Conservation (phyloP, 495 filamentous ascomycete genomes). For the Trichoderma reesei region DNA sequence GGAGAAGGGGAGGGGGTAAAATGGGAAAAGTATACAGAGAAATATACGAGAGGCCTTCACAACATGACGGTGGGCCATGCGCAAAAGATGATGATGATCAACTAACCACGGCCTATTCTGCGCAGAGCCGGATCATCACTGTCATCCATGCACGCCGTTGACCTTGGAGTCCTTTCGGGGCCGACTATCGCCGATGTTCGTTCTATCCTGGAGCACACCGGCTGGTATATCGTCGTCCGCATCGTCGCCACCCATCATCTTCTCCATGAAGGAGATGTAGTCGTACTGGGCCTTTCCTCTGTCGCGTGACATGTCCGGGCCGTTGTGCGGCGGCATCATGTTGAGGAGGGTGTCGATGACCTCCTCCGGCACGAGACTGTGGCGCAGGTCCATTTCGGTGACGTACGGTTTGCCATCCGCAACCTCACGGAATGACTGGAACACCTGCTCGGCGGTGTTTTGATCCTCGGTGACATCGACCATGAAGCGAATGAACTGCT, state of each 20-base stretch:
- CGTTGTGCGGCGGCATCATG: conserved; percentile 72
- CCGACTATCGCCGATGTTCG: conserved; percentile 21
- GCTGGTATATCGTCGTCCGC: conserved; percentile 7
- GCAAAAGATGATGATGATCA: background rate
- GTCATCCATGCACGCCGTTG: conserved; percentile 1
- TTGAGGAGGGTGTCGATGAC: conserved; percentile 84
- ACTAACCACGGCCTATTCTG: background rate
- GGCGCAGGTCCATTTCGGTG: conserved; percentile 90
- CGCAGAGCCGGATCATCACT: background rate
- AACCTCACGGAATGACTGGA: conserved; percentile 91
- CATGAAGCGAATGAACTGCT: conserved; percentile 99
- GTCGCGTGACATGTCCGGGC: conserved; percentile 71
- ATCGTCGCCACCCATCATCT: conserved; percentile 38
- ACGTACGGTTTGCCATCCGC: conserved; percentile 98
- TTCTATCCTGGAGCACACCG: conserved; percentile 20
- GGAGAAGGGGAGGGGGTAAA: background rate
- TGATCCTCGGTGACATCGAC: conserved; percentile 97
- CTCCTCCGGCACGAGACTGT: conserved; percentile 89
- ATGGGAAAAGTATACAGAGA: background rate
- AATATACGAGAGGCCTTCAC: background rate
- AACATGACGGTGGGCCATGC: background rate
- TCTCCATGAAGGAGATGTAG: conserved; percentile 89
- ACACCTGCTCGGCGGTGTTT: conserved; percentile 95
- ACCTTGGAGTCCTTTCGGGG: conserved; percentile 26
- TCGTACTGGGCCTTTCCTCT: conserved; percentile 71